Evolutionary conservation across 2,329 filamentous ascomycete genomes (phyloP).

Genomic region (Aaosphaeria pasadenensis): DNA sequence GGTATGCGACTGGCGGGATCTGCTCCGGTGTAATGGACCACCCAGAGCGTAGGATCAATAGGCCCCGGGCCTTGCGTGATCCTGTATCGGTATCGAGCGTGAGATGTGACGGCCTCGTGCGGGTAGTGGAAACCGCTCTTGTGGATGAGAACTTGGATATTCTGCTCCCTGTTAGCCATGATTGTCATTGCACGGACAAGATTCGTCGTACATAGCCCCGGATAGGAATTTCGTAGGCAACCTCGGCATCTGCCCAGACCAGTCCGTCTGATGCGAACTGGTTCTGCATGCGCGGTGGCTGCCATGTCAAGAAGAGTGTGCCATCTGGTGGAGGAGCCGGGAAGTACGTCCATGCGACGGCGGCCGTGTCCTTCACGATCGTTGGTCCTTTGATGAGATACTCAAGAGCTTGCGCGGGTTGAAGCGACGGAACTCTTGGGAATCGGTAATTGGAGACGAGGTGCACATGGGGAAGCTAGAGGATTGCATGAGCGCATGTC

Average conservation of each 20-base stretch:
- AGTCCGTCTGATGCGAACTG: slow-evolving; percentile 87
- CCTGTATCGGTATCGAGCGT: slow-evolving; percentile 82
- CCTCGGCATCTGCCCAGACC: slow-evolving; percentile 82
- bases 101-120: slow-evolving; percentile 68
- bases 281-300: slow-evolving; percentile 66
- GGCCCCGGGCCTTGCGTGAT: slow-evolving; percentile 70
- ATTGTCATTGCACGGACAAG: background rate
- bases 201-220: slow-evolving; percentile 59
- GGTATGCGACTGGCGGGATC: slow-evolving; percentile 73
- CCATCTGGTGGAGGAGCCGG: slow-evolving; percentile 74
- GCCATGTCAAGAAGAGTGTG: slow-evolving; percentile 82
- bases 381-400: slow-evolving; percentile 82
- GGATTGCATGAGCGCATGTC: slow-evolving; percentile 10
- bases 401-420: slow-evolving; percentile 73
- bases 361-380: slow-evolving; percentile 77
- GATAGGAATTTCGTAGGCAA: slow-evolving; percentile 71
- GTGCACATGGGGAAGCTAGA: slow-evolving; percentile 81
- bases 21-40: slow-evolving; percentile 82
- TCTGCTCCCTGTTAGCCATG: slow-evolving; percentile 48
- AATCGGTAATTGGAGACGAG: slow-evolving; percentile 82
- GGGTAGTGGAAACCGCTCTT: slow-evolving; percentile 75
- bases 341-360: slow-evolving; percentile 93
- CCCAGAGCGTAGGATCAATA: slow-evolving; percentile 79
- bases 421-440: slow-evolving; percentile 67
- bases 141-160: slow-evolving; percentile 84